Percentiles rank a stretch among this genome's conserved stretches.
These are phyloP conservation scores for Brettanomyces sp. DNA, from an alignment of 805 yeast species.

Conservation along the genomic window DNA sequence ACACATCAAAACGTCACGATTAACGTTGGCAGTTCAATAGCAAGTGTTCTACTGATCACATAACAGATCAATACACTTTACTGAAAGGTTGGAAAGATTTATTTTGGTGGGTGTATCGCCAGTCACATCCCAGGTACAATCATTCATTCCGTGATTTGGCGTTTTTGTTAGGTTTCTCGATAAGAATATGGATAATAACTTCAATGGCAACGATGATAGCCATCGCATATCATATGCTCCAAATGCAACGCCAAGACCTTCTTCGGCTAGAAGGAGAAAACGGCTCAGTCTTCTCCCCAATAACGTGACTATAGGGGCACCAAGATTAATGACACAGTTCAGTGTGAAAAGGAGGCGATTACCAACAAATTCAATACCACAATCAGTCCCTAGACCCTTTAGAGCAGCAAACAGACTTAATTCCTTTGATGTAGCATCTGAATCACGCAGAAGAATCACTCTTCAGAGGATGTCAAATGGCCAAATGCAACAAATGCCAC, in stretches of 20 bases:
- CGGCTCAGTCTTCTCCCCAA: conserved; percentile 22
- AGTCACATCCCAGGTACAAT: no score
- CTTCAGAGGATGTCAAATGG: neutral
- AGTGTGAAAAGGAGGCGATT: conserved; percentile 6
- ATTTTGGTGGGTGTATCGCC: no score
- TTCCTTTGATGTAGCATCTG: neutral
- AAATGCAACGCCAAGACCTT: neutral
- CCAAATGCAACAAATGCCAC: neutral
- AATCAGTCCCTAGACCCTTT: neutral
- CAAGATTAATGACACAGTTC: conserved; percentile 17
- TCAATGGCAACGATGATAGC: no score
- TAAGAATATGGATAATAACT: no score
- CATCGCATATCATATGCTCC: no score
- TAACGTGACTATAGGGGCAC: conserved; percentile 22
- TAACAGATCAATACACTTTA: no score
- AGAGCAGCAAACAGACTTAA: neutral
- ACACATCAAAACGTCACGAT: no score
- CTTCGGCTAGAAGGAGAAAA: conserved; percentile 12
- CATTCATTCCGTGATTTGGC: no score
- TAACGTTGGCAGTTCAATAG: no score
- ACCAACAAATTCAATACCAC: conserved; percentile 3
- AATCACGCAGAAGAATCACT: neutral
- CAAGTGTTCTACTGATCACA: no score
- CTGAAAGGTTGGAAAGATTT: no score
- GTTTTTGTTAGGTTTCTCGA: no score